Base-by-base conservation (phyloP, 495 filamentous ascomycete genomes). In the Penicillium arizonense region DNA sequence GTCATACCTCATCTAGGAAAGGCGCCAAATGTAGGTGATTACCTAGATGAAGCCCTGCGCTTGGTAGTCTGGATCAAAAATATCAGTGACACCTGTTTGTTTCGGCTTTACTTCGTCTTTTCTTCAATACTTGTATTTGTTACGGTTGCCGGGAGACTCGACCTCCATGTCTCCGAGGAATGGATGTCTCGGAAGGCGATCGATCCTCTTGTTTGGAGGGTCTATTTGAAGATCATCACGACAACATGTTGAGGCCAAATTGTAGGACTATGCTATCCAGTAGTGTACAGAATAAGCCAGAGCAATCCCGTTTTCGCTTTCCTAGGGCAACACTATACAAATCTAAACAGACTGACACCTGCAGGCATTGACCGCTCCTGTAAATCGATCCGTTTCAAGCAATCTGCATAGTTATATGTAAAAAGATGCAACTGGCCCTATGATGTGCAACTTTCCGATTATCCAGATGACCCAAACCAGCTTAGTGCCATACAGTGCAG, bases 1-100 rank as follows among this genome's bases (percentile, higher is more conserved):
- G 69, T 72, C 69, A 72, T 57, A 51, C 42, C 67, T 52, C 18
- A 52, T 48, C 62, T 65, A 46, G 65, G 61, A 52, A 62, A 57
- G 45, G 60, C 38, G 49, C 45, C 63, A 9, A 30, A 30, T 30
- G 28, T 30, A 10, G 1, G 28, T 30, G 28, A 30, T 30, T 30
- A 8, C 28, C 8, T 7, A 4, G 6, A 18, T 18, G 18, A 18
- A 18, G 6, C 28, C 23, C 28, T 30, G 3, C 28, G 28, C 28
- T 30, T 30, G 28, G 28, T 30, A 30, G 2, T 10, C 28, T 7
- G 28, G 28, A 30, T 30, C 28, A 10, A 30, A 30, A 30, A 30
- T 26, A 26, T 13, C 18, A 24, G 20, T 40, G 18, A 24, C 28
- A 30, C 28, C 9, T 9, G 9, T 24, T 42, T 11, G 18, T 9